Evolutionary conservation across 2,329 filamentous ascomycete species (phyloP).

Genomic region (Pseudogymnoascus sp.): DNA sequence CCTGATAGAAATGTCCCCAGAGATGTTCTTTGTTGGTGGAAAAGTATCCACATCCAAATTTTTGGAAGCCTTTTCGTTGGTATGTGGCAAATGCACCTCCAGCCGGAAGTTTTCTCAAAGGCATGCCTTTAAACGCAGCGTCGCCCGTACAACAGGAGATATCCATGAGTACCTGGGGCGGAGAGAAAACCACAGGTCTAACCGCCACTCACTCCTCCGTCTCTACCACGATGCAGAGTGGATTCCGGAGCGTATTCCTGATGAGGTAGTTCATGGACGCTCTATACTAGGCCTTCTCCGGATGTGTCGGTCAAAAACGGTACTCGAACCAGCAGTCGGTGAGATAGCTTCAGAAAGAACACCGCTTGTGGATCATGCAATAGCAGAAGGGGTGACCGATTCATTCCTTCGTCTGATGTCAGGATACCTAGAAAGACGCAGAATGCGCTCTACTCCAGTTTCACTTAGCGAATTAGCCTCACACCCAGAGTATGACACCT

Average conservation of each 20-base stretch:
- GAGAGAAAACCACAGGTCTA: slow-evolving; percentile 28
- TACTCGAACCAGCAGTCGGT: slow-evolving; percentile 26
- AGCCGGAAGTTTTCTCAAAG: slow-evolving; percentile 10
- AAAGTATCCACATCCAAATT: slow-evolving; percentile 29
- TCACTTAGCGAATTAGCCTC: no score
- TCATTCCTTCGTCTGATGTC: neutral
- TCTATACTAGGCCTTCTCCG: slow-evolving; percentile 27
- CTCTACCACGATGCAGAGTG: slow-evolving; percentile 30
- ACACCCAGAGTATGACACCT: no score
- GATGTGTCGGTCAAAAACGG: slow-evolving; percentile 23
- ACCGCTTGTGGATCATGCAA: slow-evolving; percentile 23
- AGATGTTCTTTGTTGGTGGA: slow-evolving; percentile 27
- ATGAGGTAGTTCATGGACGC: slow-evolving; percentile 25
- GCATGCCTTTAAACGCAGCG: neutral
- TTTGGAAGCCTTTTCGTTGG: slow-evolving; percentile 17
- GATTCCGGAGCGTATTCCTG: slow-evolving; percentile 32
- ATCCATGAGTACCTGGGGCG: slow-evolving; percentile 20
- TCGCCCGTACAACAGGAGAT: slow-evolving; percentile 6
- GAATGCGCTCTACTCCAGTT: no score
- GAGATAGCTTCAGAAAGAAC: slow-evolving; percentile 26
- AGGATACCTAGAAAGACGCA: neutral
- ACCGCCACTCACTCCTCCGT: slow-evolving; percentile 28
- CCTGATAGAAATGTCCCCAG: slow-evolving; percentile 24
- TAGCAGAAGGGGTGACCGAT: slow-evolving; percentile 14
- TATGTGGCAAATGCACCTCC: neutral